Conservation (phyloP, 2,329 filamentous ascomycete genomes). For the Colletotrichum gloeosporioides region DNA sequence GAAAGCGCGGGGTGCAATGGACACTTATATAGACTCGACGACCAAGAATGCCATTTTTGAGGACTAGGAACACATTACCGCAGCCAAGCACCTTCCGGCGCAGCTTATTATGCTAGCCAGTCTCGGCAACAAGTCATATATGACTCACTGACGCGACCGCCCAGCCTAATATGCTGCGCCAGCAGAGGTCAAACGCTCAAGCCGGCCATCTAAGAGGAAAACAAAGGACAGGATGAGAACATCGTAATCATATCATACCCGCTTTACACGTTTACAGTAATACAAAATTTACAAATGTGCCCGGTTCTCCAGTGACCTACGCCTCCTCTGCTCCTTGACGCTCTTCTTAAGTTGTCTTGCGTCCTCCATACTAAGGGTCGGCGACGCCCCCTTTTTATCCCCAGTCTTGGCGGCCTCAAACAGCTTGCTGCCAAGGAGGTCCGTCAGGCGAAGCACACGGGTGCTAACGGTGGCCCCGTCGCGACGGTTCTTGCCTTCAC, state of each 20-base stretch:
- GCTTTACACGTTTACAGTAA: slow-evolving; percentile 14
- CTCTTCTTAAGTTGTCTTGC: slow-evolving; percentile 45
- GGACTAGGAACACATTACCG: not conserved
- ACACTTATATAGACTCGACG: not conserved
- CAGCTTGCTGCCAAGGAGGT: slow-evolving; percentile 72
- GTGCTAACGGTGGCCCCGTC: slow-evolving; percentile 89
- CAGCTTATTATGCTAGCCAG: not conserved
- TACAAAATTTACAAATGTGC: slow-evolving; percentile 49
- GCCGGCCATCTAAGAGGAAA: not conserved
- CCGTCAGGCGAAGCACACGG: slow-evolving; percentile 79
- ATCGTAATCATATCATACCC: slow-evolving; percentile 13
- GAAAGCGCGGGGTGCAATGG: not conserved
- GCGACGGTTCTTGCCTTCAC: slow-evolving; percentile 95
- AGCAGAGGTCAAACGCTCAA: not conserved
- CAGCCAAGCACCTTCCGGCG: not conserved
- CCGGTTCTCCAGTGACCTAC: slow-evolving; percentile 54
- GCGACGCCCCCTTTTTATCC: slow-evolving; percentile 43
- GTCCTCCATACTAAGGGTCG: slow-evolving; percentile 57
- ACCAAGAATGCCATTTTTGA: not conserved
- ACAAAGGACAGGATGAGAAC: not conserved
- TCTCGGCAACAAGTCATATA: not conserved
- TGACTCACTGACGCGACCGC: accelerated
- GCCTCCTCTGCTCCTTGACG: slow-evolving; percentile 51
- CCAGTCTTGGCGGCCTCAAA: slow-evolving; percentile 63
- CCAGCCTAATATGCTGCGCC: not conserved